Base-by-base conservation (phyloP, 768 basidiomycete genomes). In the Cyathus striatus region DNA sequence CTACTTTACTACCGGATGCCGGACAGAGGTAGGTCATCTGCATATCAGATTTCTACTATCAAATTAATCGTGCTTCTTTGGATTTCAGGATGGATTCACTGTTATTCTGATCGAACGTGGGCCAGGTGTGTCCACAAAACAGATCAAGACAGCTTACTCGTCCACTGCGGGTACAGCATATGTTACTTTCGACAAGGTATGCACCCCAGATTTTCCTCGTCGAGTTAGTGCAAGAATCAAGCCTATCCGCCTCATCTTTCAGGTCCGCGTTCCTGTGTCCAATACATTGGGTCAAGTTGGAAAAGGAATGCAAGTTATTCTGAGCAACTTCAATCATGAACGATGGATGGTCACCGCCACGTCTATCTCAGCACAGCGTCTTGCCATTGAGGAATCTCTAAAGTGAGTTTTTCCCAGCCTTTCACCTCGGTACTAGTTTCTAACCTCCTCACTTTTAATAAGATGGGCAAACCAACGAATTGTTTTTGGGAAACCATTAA, bases 81-180 rank as follows among this genome's bases (percentile, higher is more conserved):
- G 23, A 21, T 38, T 9, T 38, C 43, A 86, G 81, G 73, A 73
- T 35, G 87, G 87, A 16, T 85, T 83, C 49, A 78, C 83, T 13
- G 86, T 89, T 38, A 77, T 92, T 32, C 71, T 91, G 27, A 78
- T 92, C 44, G 78, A 81, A 27, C 77, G 90, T 36, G 76, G 74
- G 12, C 78, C 83, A 33, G 78, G 75, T 4, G 76, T 97, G 44
- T 78, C 81, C 40, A 96, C 94, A 4, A 91, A 86, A 55, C 80
- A 81, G 18, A 87, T 98, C 65, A 93, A 92, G 68, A 97, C 94
- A 0, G 78, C 87, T 1, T 98, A 98, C 63, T 97, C 94, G 0
- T 59, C 87, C 3, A 84, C 86, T 0, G 95, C 95, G 3, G 95
- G 95, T 5, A 97, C 93, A 1, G 85, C 86, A 3, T 92, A 78